Conservation (phyloP, 73 alveolate species). For the Stentor coeruleus region DNA sequence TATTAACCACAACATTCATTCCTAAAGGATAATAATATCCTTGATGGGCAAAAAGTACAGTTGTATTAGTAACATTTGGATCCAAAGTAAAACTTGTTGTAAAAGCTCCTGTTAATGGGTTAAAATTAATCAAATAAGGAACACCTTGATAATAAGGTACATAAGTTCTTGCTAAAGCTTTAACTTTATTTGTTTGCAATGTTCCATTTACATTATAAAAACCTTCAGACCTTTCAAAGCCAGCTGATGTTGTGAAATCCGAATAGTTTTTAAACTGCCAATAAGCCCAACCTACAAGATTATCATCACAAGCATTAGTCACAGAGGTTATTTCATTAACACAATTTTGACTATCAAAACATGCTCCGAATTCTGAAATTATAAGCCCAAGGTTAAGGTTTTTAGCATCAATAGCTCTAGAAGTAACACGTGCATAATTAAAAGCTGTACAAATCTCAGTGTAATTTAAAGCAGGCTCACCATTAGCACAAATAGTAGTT, state of each 20-base stretch:
- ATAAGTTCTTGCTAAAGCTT: constrained; percentile 39
- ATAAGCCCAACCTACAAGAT: constrained; percentile 36
- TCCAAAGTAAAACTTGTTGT: not conserved
- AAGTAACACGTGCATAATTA: constrained; percentile 35
- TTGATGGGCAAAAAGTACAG: constrained; percentile 14
- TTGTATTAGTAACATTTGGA: constrained; percentile 26
- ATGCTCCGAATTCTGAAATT: constrained; percentile 35
- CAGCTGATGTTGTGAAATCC: constrained; percentile 27
- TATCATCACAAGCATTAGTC: constrained; percentile 28
- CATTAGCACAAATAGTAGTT: constrained; percentile 53
- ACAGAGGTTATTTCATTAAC: constrained; percentile 24
- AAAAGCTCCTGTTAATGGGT: not conserved
- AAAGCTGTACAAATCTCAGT: constrained; percentile 57
- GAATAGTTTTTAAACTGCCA: constrained; percentile 21
- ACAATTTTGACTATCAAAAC: constrained; percentile 32
- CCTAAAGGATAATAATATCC: constrained; percentile 11
- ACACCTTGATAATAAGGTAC: constrained; percentile 31
- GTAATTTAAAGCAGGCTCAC: constrained; percentile 65
- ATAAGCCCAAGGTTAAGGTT: constrained; percentile 23
- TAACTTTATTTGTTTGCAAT: constrained; percentile 11
- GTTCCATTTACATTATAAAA: constrained; percentile 34
- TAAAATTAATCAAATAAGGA: not conserved
- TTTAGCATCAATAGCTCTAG: constrained; percentile 27
- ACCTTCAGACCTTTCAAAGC: constrained; percentile 28
- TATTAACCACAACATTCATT: not conserved